A percentile compares a stretch with the other conserved stretches of the same genome.
These are phyloP conservation scores for Rhododendron ferrugineum DNA, from an alignment of 148 eudicot genomes.

Conservation along the genomic window DNA sequence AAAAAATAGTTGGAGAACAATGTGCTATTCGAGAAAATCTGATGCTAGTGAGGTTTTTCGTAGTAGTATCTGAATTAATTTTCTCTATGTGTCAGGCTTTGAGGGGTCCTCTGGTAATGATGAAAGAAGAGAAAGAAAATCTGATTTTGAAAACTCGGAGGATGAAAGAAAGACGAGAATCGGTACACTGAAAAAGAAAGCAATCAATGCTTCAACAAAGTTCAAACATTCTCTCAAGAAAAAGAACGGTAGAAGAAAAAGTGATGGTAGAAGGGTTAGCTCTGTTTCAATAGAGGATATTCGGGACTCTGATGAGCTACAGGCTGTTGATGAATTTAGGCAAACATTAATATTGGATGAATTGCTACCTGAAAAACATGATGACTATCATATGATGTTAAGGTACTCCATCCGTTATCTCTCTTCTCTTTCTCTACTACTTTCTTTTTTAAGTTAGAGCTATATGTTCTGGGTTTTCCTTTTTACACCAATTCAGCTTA, in stretches of 20 bases:
- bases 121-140: constrained; percentile 86
- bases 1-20: neutral
- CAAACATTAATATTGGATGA: constrained; percentile 61
- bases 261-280: constrained; percentile 72
- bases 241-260: constrained; percentile 78
- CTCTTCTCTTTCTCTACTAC: neutral
- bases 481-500: neutral
- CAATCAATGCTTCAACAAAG: constrained; percentile 83
- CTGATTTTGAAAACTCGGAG: constrained; percentile 90
- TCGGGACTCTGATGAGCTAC: constrained; percentile 75
- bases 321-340: constrained; percentile 60
- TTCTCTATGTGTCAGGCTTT: constrained; percentile 48
- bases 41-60: neutral
- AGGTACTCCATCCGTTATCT: constrained; percentile 28
- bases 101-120: constrained; percentile 77
- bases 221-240: constrained; percentile 82
- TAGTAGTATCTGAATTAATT: constrained; percentile 5
- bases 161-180: constrained; percentile 88
- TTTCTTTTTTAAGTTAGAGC: neutral
- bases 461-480: neutral
- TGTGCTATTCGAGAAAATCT: neutral
- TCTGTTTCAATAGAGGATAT: constrained; percentile 91
- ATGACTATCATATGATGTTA: constrained; percentile 74
- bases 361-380: constrained; percentile 52
- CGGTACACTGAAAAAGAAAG: constrained; percentile 84